A percentile compares a stretch with the other conserved stretches of the same genome.
Conservation (phyloP, 2,329 filamentous ascomycete genomes). For the Colletotrichum truncatum region DNA sequence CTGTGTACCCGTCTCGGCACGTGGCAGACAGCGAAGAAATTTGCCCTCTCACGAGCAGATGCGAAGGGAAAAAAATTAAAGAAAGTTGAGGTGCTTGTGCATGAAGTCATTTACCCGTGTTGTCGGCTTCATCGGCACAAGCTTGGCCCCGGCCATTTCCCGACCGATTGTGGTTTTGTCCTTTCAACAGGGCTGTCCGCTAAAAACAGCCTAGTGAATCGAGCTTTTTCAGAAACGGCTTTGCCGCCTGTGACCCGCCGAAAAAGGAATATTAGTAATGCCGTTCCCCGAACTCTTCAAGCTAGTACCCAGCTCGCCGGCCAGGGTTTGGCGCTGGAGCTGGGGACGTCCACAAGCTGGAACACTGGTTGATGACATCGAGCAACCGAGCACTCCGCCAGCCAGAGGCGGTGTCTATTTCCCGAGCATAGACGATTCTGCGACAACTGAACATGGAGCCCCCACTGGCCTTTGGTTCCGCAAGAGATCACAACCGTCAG, state of each 20-base stretch:
- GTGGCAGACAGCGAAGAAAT: conserved; percentile 14
- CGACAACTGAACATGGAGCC: conserved; percentile 29
- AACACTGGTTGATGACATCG: conserved; percentile 27
- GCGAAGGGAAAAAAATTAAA: background rate
- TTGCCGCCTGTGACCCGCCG: too few relatives aligned
- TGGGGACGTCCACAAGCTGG: conserved; percentile 24
- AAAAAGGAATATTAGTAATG: conserved; percentile 18
- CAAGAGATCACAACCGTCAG: conserved; percentile 11
- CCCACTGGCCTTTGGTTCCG: conserved; percentile 20
- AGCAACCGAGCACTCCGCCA: conserved; percentile 29
- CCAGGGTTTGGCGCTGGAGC: conserved; percentile 30
- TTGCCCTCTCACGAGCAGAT: background rate
- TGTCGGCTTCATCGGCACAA: conserved; percentile 24
- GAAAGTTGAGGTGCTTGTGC: background rate
- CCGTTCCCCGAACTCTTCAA: conserved; percentile 15
- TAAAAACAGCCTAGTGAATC: conserved; percentile 14
- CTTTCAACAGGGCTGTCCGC: conserved; percentile 17
- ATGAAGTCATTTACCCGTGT: conserved; percentile 8
- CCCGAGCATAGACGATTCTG: conserved; percentile 27
- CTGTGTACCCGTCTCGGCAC: conserved; percentile 1
- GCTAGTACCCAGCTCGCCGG: conserved; percentile 12
- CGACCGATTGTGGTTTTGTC: conserved; percentile 2
- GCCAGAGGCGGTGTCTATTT: conserved; percentile 29
- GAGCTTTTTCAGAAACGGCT: too few relatives aligned
- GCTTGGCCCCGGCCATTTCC: conserved; percentile 9